phyloP scores from a whole-genome alignment of 441 rosid genomes.

The Geranium incanum region DNA sequence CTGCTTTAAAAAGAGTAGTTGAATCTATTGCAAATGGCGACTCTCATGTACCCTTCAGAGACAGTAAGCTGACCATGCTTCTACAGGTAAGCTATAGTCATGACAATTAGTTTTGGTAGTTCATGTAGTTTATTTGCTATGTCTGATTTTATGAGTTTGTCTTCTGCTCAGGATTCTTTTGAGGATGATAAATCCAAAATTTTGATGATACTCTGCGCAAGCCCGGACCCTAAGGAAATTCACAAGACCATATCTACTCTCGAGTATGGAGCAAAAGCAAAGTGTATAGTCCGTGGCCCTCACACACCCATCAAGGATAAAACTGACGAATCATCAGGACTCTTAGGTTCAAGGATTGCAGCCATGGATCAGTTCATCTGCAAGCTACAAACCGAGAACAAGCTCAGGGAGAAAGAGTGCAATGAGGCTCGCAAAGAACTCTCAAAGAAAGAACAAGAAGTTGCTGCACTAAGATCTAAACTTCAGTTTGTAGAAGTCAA shows the following conservation, averaged over 20 bases:
- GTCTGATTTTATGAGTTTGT: slow-evolving; percentile 8
- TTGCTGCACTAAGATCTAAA: slow-evolving; percentile 48
- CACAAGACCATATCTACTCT: slow-evolving; percentile 94
- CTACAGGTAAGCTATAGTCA: slow-evolving; percentile 49
- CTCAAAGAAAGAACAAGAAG: slow-evolving; percentile 73
- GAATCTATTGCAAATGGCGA: slow-evolving; percentile 98
- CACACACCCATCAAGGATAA: slow-evolving; percentile 64
- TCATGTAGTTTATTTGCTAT: background rate
- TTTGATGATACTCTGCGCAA: slow-evolving; percentile 87
- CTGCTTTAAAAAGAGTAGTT: slow-evolving; percentile 86
- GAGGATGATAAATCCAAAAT: slow-evolving; percentile 94
- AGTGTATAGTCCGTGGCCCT: slow-evolving; percentile 88
- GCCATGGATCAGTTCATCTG: slow-evolving; percentile 84
- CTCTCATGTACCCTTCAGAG: slow-evolving; percentile 97
- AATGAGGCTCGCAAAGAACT: slow-evolving; percentile 67
- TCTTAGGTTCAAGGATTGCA: slow-evolving; percentile 65
- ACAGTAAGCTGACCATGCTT: slow-evolving; percentile 91
- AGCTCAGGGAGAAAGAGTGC: slow-evolving; percentile 64
- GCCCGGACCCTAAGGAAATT: slow-evolving; percentile 88
- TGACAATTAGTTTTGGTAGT: too few relatives aligned
- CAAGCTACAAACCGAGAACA: slow-evolving; percentile 84
- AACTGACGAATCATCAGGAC: slow-evolving; percentile 50
- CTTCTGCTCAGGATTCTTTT: slow-evolving; percentile 68
- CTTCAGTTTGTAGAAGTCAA: slow-evolving; percentile 40
- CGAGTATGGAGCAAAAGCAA: slow-evolving; percentile 96